Base-by-base conservation (phyloP, 495 filamentous ascomycete species). In the Aspergillus ellipticus region DNA sequence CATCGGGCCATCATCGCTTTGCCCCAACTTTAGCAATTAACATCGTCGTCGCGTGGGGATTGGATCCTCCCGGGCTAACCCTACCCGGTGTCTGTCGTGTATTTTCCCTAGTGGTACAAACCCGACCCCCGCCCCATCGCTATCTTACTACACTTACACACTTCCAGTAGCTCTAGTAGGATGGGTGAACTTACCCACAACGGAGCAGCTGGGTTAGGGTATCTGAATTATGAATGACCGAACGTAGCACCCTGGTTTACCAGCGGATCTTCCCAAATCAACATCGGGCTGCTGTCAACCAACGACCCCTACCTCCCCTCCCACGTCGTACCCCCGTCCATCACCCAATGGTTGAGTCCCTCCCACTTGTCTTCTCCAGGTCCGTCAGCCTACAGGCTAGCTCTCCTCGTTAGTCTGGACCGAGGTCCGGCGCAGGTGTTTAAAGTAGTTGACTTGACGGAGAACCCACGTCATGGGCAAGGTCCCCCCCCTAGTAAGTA, bases 211-310 rank as follows among this genome's bases (percentile, higher is more conserved):
- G n/a, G n/a, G n/a, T n/a, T n/a, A n/a, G n/a, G n/a, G n/a, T n/a
- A n/a, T n/a, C n/a, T n/a, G n/a, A n/a, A n/a, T n/a, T n/a, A n/a
- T n/a, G n/a, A n/a, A n/a, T n/a, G n/a, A n/a, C n/a, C n/a, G n/a
- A n/a, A n/a, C n/a, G 15, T 1, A 17, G 45, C 15, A 35, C 10
- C 19, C 15, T 35, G 26, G 35, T 56, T n/a, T 50, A 29, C 46
- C 48, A 45, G 22, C 17, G 35, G 48, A 51, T 56, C 54, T 56
- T 24, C 54, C 41, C 54, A 47, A 56, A 48, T 56, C 26, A 51
- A 51, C 47, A 22, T 35, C 49, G 19, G 42, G 42, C 13, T 20
- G 42, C 20, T 6, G 16, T 47, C 21, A 26, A 33, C 13, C 31
- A 33, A 33, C 24, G 43, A 47, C 16, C 22, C 45, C 45, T 48